phyloP scores from a whole-genome alignment of 129 eudicot species.

The Glebionis coronaria region DNA sequence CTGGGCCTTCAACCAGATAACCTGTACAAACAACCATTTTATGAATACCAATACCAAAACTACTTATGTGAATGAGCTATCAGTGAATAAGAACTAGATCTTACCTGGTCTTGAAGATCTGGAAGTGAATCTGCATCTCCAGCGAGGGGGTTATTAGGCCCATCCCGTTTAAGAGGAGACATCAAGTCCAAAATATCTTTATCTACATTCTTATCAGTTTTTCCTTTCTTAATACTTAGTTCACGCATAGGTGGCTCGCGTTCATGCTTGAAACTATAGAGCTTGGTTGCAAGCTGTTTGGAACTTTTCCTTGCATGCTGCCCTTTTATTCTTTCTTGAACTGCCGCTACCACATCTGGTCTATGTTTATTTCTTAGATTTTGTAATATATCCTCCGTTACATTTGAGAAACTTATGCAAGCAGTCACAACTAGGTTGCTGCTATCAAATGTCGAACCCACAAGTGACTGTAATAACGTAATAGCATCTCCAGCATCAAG shows the following conservation, averaged over 20 bases:
- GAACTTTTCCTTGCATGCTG: slow-evolving; percentile 50
- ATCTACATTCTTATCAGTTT: slow-evolving; percentile 26
- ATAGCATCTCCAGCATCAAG: slow-evolving; percentile 93
- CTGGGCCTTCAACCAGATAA: slow-evolving; percentile 86
- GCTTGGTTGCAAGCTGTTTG: slow-evolving; percentile 80
- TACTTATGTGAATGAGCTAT: not conserved
- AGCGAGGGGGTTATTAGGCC: slow-evolving; percentile 36
- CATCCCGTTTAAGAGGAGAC: slow-evolving; percentile 52
- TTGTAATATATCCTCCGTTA: slow-evolving; percentile 68
- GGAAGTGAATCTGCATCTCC: slow-evolving; percentile 60
- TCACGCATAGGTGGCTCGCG: slow-evolving; percentile 49
- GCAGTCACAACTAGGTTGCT: slow-evolving; percentile 95
- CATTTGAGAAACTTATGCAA: slow-evolving; percentile 75
- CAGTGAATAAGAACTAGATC: not conserved
- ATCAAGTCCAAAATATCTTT: slow-evolving; percentile 18
- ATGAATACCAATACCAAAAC: slow-evolving; percentile 6
- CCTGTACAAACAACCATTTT: slow-evolving; percentile 50
- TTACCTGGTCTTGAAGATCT: slow-evolving; percentile 88
- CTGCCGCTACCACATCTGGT: slow-evolving; percentile 60
- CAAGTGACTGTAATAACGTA: slow-evolving; percentile 74
- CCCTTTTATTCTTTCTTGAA: slow-evolving; percentile 71
- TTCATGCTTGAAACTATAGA: slow-evolving; percentile 81
- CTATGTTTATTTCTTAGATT: slow-evolving; percentile 71
- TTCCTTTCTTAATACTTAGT: slow-evolving; percentile 32
- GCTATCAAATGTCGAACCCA: slow-evolving; percentile 93